These are phyloP conservation scores for Pythium phragmiticola DNA, from an alignment of 352 stramenopile genomes.

Conservation along the genomic window DNA sequence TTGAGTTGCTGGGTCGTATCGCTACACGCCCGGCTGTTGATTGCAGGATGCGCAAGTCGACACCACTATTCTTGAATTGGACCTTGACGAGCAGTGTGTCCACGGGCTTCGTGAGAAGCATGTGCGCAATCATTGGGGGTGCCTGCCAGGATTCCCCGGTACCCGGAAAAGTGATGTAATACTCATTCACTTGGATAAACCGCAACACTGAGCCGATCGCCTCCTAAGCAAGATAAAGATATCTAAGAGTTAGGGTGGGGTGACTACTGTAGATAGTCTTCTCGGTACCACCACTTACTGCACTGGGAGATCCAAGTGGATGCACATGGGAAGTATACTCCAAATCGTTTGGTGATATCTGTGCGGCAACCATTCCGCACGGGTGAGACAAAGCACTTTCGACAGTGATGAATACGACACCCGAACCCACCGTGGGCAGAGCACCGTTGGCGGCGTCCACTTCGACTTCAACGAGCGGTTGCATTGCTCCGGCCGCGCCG, in stretches of 20 bases:
- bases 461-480: not conserved
- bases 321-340: not conserved
- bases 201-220: constrained; percentile 7
- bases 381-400: no score
- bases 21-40: constrained; percentile 4
- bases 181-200: constrained; percentile 23
- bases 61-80: constrained; percentile 12
- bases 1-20: constrained; percentile 18
- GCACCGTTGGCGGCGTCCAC: not conserved
- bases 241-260: no score
- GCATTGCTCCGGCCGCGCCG: not conserved
- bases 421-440: not conserved
- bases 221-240: not conserved
- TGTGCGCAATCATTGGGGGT: constrained; percentile 14
- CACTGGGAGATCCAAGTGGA: not conserved
- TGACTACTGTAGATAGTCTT: not conserved
- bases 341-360: not conserved
- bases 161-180: constrained; percentile 14
- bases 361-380: no score
- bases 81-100: constrained; percentile 6
- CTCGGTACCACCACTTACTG: not conserved
- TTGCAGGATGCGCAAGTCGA: constrained; percentile 7
- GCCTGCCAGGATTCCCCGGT: constrained; percentile 11
- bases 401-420: no score
- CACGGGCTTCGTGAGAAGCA: constrained; percentile 9